A percentile compares a stretch with the other conserved stretches of the same genome.
These are phyloP conservation scores for Aspergillus hiratsukae DNA, from an alignment of 2,329 filamentous ascomycete species.

Conservation along the genomic window DNA sequence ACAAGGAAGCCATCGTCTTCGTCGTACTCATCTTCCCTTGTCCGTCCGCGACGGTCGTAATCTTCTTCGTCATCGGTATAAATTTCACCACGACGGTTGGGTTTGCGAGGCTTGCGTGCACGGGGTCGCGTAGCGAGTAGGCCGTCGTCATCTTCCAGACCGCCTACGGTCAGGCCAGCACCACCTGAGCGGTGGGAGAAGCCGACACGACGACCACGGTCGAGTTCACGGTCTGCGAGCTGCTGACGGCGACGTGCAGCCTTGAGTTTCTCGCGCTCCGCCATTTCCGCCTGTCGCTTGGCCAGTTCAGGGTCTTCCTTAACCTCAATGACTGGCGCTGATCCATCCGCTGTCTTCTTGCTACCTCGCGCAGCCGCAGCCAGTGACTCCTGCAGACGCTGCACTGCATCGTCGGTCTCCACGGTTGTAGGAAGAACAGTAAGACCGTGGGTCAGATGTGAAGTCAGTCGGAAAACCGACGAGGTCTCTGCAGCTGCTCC, in stretches of 20 bases:
- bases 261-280: slow-evolving; percentile 55
- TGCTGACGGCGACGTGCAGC: slow-evolving; percentile 52
- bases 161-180: slow-evolving; percentile 51
- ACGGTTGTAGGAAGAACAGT: slow-evolving; percentile 53
- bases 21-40: slow-evolving; percentile 76
- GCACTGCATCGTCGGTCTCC: slow-evolving; percentile 57
- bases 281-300: slow-evolving; percentile 55
- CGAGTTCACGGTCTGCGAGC: slow-evolving; percentile 51
- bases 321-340: slow-evolving; percentile 54
- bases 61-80: slow-evolving; percentile 49
- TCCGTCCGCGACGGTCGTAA: slow-evolving; percentile 40
- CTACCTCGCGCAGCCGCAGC: slow-evolving; percentile 52
- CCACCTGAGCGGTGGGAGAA: slow-evolving; percentile 42
- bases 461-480: slow-evolving; percentile 56
- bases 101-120: slow-evolving; percentile 32
- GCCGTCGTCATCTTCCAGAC: slow-evolving; percentile 56
- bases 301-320: slow-evolving; percentile 61
- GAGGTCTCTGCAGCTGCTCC: slow-evolving; percentile 55
- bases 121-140: slow-evolving; percentile 40
- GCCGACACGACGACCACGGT: slow-evolving; percentile 49
- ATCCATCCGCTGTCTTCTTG: slow-evolving; percentile 47
- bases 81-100: slow-evolving; percentile 45
- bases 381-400: slow-evolving; percentile 57
- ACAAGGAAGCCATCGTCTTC: slow-evolving; percentile 74
- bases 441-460: slow-evolving; percentile 59